These are phyloP conservation scores for Leonotis leonurus DNA, from an alignment of 257 asterid species.

Conservation along the genomic window DNA sequence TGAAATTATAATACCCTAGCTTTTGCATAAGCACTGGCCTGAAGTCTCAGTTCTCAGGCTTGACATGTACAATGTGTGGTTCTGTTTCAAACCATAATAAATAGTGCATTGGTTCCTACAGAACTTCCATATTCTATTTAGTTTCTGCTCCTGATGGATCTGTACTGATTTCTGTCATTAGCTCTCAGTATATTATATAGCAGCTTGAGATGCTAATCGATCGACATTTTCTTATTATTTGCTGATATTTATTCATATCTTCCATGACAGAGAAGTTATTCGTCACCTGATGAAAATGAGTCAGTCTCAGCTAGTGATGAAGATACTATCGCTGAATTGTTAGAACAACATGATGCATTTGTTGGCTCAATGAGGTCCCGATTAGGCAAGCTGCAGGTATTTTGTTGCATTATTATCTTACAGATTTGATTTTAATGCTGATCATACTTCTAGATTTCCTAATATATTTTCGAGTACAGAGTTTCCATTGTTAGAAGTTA, in stretches of 20 bases:
- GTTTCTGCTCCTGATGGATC: not conserved
- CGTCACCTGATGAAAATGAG: conserved; percentile 45
- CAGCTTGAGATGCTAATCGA: conserved; percentile 4
- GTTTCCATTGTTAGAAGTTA: no score
- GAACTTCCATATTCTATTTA: no score
- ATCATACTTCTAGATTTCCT: no score
- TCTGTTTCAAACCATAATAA: no score
- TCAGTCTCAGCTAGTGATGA: conserved; percentile 58
- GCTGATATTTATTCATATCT: conserved; percentile 11
- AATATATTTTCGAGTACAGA: no score
- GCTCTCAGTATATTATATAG: conserved; percentile 7
- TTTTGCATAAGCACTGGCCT: no score
- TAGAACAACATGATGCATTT: conserved; percentile 74
- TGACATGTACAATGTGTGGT: no score
- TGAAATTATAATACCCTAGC: no score
- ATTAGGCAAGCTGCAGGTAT: conserved; percentile 84
- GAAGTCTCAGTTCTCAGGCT: no score
- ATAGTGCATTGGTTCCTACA: no score
- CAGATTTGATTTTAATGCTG: no score
- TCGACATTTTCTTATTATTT: not conserved
- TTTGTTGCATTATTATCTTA: conserved; percentile 6
- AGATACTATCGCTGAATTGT: conserved; percentile 62
- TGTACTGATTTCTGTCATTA: not conserved
- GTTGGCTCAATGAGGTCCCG: conserved; percentile 86
- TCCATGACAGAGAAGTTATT: conserved; percentile 44